A percentile compares a stretch with the other conserved stretches of the same genome.
Conservation (phyloP, 2,329 filamentous ascomycete species). For the Phialophora expanda region DNA sequence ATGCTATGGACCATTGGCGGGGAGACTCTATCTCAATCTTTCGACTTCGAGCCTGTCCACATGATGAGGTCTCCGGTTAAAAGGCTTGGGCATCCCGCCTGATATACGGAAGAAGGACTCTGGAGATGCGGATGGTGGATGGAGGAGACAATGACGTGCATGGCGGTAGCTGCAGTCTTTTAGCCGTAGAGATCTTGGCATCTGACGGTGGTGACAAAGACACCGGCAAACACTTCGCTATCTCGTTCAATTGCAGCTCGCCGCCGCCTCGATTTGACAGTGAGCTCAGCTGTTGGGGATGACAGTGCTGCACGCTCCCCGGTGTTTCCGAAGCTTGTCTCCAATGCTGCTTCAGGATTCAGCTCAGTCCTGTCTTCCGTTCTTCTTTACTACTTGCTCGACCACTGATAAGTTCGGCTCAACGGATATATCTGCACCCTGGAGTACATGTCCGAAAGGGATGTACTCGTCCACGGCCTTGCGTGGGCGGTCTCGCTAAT, state of each 20-base stretch:
- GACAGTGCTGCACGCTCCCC: neutral
- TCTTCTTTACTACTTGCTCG: neutral
- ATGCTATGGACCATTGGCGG: neutral
- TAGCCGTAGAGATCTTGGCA: conserved; percentile 7
- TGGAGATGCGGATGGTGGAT: neutral
- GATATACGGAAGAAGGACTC: neutral
- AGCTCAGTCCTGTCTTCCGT: neutral
- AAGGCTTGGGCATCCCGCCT: conserved; percentile 7
- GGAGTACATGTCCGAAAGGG: neutral
- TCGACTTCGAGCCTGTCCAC: conserved; percentile 1
- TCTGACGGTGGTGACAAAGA: neutral
- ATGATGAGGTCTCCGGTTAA: conserved; percentile 15
- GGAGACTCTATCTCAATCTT: conserved; percentile 1
- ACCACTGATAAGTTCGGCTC: neutral
- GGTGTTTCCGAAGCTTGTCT: neutral
- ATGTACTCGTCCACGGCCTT: neutral
- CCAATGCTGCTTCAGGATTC: neutral
- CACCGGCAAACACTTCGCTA: neutral
- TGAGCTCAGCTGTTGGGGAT: too few relatives aligned
- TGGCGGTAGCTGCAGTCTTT: neutral
- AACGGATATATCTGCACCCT: neutral
- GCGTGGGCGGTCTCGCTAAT: neutral
- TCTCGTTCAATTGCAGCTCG: neutral
- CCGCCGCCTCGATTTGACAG: neutral
- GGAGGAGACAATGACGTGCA: neutral